Conservation (phyloP, 257 asterid genomes). For the Nyctanthes arbortristis region DNA sequence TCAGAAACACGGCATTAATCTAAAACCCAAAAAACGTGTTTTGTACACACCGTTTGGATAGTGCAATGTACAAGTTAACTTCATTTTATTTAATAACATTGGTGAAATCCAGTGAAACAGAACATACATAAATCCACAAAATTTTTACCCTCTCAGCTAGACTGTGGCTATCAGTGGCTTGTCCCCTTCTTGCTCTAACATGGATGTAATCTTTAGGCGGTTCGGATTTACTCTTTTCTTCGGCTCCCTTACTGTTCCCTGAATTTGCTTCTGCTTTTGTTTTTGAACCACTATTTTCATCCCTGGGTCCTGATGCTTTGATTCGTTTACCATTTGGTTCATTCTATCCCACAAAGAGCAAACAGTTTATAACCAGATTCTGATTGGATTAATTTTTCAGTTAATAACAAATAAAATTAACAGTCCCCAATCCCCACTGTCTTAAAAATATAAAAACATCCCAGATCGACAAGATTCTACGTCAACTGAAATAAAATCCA, state of each 20-base stretch:
- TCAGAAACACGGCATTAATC: slow-evolving; percentile 18
- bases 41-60: not conserved
- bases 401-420: slow-evolving; percentile 1
- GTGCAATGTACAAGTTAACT: not conserved
- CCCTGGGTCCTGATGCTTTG: slow-evolving; percentile 40
- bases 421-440: slow-evolving; percentile 3
- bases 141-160: slow-evolving; percentile 79
- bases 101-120: not conserved
- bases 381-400: not conserved
- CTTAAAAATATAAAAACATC: not conserved
- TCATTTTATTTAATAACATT: not conserved
- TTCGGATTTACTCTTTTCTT: slow-evolving; percentile 53
- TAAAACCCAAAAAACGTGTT: not conserved
- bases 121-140: slow-evolving; percentile 1
- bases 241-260: slow-evolving; percentile 48
- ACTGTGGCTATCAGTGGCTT: slow-evolving; percentile 98
- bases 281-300: slow-evolving; percentile 43
- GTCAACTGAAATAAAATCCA: too few species aligned
- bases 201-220: slow-evolving; percentile 92
- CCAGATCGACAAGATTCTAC: not conserved
- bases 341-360: slow-evolving; percentile 36
- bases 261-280: slow-evolving; percentile 58
- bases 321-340: slow-evolving; percentile 46
- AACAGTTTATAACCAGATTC: not conserved
- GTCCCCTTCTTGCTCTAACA: slow-evolving; percentile 96